phyloP scores from a whole-genome alignment of 352 stramenopile species.

The Phytophthora sansomeana region DNA sequence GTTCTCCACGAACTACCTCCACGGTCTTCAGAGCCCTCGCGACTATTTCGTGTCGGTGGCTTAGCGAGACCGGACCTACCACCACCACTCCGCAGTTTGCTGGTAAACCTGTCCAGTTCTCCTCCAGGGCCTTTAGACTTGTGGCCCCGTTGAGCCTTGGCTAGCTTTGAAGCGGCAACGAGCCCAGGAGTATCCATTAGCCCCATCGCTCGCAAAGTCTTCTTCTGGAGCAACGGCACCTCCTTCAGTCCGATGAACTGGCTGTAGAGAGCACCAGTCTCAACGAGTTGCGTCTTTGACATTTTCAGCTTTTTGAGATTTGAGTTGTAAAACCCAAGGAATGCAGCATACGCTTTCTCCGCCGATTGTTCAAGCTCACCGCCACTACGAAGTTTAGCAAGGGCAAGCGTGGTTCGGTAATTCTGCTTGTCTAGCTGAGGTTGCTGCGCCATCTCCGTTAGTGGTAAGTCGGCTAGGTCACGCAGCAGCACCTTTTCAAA shows the following conservation, averaged over 20 bases:
- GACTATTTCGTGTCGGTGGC: not conserved
- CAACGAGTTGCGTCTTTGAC: slow-evolving; percentile 71
- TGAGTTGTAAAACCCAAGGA: slow-evolving; percentile 95
- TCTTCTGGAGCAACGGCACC: slow-evolving; percentile 85
- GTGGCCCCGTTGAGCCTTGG: slow-evolving; percentile 6
- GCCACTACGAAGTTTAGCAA: slow-evolving; percentile 42
- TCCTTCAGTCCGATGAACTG: slow-evolving; percentile 66
- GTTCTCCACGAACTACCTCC: slow-evolving; percentile 24
- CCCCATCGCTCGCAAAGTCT: slow-evolving; percentile 81
- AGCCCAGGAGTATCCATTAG: slow-evolving; percentile 82
- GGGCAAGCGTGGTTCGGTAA: slow-evolving; percentile 40
- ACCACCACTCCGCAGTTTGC: slow-evolving; percentile 7
- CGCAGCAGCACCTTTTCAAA: slow-evolving; percentile 86
- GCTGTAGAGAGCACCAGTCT: slow-evolving; percentile 72
- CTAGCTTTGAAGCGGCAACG: slow-evolving; percentile 24
- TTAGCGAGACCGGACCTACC: not conserved
- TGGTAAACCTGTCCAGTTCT: slow-evolving; percentile 27
- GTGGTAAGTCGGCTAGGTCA: slow-evolving; percentile 74
- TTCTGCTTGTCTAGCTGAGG: slow-evolving; percentile 36
- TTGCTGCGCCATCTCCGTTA: slow-evolving; percentile 47
- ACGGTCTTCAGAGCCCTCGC: slow-evolving; percentile 6
- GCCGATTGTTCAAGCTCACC: slow-evolving; percentile 74
- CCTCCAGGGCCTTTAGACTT: slow-evolving; percentile 18
- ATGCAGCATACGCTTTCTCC: slow-evolving; percentile 93
- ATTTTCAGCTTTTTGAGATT: slow-evolving; percentile 69